phyloP scores from a whole-genome alignment of 2,329 filamentous ascomycete genomes.

The Cladosporium sp. region DNA sequence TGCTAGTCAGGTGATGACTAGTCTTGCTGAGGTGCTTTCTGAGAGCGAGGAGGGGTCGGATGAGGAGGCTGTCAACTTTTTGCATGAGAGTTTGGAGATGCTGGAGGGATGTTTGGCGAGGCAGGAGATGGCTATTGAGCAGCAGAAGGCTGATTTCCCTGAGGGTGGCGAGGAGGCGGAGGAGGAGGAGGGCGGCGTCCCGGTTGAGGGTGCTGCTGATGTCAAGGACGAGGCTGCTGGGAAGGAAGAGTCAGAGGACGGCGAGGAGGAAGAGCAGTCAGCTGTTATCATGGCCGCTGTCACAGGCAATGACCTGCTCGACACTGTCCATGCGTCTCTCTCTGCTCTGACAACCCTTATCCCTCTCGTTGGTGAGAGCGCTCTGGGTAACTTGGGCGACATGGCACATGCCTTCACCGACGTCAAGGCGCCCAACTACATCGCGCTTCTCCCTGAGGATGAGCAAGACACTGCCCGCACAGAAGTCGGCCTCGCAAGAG shows the following conservation, averaged over 20 bases:
- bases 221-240: conserved; percentile 35
- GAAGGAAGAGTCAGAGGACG: conserved; percentile 24
- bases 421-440: conserved; percentile 55
- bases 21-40: conserved; percentile 61
- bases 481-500: conserved; percentile 54
- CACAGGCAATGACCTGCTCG: conserved; percentile 64
- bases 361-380: conserved; percentile 52
- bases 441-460: conserved; percentile 39
- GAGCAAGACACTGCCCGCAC: conserved; percentile 32
- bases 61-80: conserved; percentile 51
- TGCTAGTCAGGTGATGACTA: conserved; percentile 67
- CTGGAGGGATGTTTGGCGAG: conserved; percentile 53
- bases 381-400: conserved; percentile 54
- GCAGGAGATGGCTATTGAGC: conserved; percentile 49
- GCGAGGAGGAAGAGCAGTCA: conserved; percentile 57
- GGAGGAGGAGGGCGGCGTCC: conserved; percentile 18
- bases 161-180: conserved; percentile 27
- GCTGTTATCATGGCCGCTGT: conserved; percentile 67
- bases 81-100: conserved; percentile 63
- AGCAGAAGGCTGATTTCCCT: conserved; percentile 36
- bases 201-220: conserved; percentile 27
- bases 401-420: conserved; percentile 59
- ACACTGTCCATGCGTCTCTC: conserved; percentile 67
- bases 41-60: conserved; percentile 52
- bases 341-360: conserved; percentile 47